Evolutionary conservation across 2,329 filamentous ascomycete genomes (phyloP).

Genomic region (Parafenestella ontariensis): DNA sequence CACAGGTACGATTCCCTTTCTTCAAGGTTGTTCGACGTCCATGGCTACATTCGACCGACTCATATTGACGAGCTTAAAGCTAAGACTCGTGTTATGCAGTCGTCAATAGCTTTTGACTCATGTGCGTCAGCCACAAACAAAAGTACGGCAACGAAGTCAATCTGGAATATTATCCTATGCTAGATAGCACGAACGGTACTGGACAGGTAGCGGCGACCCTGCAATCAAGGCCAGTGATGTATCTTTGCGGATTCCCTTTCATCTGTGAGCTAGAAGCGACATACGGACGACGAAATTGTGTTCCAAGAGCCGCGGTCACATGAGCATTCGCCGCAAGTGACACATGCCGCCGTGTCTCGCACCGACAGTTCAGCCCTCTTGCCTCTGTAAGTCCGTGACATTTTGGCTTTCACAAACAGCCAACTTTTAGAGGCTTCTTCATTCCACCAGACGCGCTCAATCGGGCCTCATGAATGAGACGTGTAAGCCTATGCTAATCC

Average conservation of each 20-base stretch:
- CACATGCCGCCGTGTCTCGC: background rate
- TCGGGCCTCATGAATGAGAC: background rate
- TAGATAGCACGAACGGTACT: background rate
- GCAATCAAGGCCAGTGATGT: background rate
- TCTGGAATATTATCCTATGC: background rate
- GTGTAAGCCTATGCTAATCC: background rate
- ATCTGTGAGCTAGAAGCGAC: background rate
- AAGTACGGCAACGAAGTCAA: background rate
- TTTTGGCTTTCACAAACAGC: background rate
- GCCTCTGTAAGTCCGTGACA: background rate
- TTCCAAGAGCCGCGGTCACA: background rate
- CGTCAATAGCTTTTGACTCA: background rate
- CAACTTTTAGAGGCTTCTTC: background rate
- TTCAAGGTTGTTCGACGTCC: background rate
- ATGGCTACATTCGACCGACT: background rate
- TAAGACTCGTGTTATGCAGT: background rate
- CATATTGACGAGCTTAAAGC: background rate
- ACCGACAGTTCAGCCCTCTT: background rate
- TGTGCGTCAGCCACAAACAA: background rate
- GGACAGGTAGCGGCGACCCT: background rate
- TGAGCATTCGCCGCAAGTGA: background rate
- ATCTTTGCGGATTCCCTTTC: background rate
- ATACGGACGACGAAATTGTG: background rate
- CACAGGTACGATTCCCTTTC: slow-evolving; percentile 10
- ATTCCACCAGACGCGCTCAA: background rate